Percentiles rank a stretch among this genome's conserved stretches.
Conservation (phyloP, 78 protist genomes). For the Tieghemostelium lacteum region DNA sequence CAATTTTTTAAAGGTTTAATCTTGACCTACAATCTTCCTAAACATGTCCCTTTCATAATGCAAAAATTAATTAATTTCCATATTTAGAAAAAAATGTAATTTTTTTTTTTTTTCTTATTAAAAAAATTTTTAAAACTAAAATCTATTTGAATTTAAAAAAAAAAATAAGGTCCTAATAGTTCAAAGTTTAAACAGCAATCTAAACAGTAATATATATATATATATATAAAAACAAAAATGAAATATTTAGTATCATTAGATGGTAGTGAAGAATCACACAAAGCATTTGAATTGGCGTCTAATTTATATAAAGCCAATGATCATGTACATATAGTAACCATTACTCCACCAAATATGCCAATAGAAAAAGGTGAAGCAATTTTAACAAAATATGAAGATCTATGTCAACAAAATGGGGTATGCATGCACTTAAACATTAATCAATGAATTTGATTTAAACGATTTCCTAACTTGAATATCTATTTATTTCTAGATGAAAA, state of each 20-base stretch:
- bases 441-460: background rate
- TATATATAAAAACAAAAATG: background rate
- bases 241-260: constrained; percentile 33
- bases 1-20: too few species aligned
- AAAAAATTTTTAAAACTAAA: too few species aligned
- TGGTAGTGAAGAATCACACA: constrained; percentile 28
- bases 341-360: constrained; percentile 6
- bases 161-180: too few species aligned
- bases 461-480: background rate
- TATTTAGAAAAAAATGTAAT: too few species aligned
- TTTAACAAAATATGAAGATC: constrained; percentile 17
- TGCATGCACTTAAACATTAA: background rate
- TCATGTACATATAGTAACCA: constrained; percentile 15
- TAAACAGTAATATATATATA: background rate
- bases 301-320: constrained; percentile 23
- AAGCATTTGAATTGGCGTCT: constrained; percentile 21
- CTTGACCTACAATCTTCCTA: too few species aligned
- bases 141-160: too few species aligned
- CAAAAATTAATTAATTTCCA: too few species aligned
- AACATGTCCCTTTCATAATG: too few species aligned
- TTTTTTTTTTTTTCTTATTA: too few species aligned
- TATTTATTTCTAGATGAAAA: constrained; percentile 8
- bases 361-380: constrained; percentile 23
- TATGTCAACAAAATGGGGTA: constrained; percentile 22
- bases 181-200: background rate